A percentile compares a stretch with the other conserved stretches of the same genome.
These are phyloP conservation scores for Friedmanniomyces simplex DNA, from an alignment of 495 filamentous ascomycete genomes.

Conservation along the genomic window DNA sequence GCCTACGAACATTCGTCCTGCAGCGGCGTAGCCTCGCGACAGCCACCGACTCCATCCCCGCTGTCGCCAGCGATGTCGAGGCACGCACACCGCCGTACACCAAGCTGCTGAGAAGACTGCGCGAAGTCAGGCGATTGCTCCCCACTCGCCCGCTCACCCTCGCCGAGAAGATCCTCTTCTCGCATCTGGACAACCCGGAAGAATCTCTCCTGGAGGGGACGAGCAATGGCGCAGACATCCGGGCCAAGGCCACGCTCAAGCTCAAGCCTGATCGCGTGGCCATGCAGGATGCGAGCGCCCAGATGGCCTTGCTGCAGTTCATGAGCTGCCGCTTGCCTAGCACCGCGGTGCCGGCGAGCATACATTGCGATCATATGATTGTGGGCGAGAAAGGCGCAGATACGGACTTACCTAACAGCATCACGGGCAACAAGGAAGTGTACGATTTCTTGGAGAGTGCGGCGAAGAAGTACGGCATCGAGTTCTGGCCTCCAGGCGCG, in stretches of 20 bases:
- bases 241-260: slow-evolving; percentile 87
- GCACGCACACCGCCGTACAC: slow-evolving; percentile 54
- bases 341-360: slow-evolving; percentile 93
- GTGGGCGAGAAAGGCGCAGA: slow-evolving; percentile 85
- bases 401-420: slow-evolving; percentile 74
- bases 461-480: slow-evolving; percentile 90
- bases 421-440: slow-evolving; percentile 89
- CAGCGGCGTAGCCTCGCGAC: slow-evolving; percentile 15
- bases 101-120: slow-evolving; percentile 48
- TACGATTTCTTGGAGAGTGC: slow-evolving; percentile 96
- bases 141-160: slow-evolving; percentile 61
- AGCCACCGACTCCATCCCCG: slow-evolving; percentile 3
- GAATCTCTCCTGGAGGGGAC: slow-evolving; percentile 74
- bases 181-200: slow-evolving; percentile 78
- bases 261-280: slow-evolving; percentile 96
- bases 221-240: slow-evolving; percentile 66
- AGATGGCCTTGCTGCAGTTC: slow-evolving; percentile 97
- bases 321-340: slow-evolving; percentile 89
- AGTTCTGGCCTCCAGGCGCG: slow-evolving; percentile 98
- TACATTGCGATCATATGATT: slow-evolving; percentile 99
- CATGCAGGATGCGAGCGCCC: slow-evolving; percentile 97
- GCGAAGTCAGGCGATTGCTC: slow-evolving; percentile 61
- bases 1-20: slow-evolving; percentile 7
- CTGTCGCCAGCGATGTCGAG: slow-evolving; percentile 27
- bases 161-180: slow-evolving; percentile 96